A percentile compares a stretch with the other conserved stretches of the same genome.
Conservation (phyloP, 2,329 filamentous ascomycete genomes). For the Botryosphaeria dothidea region DNA sequence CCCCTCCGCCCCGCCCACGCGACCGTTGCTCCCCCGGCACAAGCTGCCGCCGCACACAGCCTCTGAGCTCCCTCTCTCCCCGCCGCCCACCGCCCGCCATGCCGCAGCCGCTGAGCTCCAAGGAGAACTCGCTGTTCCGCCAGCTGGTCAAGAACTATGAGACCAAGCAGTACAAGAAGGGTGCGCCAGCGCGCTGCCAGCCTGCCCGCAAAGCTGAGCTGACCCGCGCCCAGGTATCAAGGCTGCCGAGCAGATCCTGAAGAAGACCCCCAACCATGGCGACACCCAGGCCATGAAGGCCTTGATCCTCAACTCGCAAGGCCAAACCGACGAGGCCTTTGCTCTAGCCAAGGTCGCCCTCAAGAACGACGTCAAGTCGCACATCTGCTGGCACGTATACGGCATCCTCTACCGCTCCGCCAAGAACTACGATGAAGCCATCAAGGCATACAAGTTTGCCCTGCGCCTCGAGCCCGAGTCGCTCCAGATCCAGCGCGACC, state of each 20-base stretch:
- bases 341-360: slow-evolving; percentile 87
- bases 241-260: slow-evolving; percentile 92
- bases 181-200: slow-evolving; percentile 37
- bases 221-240: slow-evolving; percentile 68
- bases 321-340: slow-evolving; percentile 93
- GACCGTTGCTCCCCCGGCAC: neutral
- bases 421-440: slow-evolving; percentile 98
- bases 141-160: slow-evolving; percentile 96
- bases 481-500: slow-evolving; percentile 87
- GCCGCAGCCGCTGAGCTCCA: slow-evolving; percentile 75
- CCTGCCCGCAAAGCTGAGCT: slow-evolving; percentile 13
- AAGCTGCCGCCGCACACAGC: neutral
- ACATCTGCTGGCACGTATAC: slow-evolving; percentile 99
- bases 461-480: slow-evolving; percentile 92
- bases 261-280: slow-evolving; percentile 92
- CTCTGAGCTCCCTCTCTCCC: neutral
- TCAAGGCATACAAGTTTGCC: slow-evolving; percentile 98
- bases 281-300: slow-evolving; percentile 99
- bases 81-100: slow-evolving; percentile 42
- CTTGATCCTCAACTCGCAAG: slow-evolving; percentile 88
- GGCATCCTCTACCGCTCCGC: slow-evolving; percentile 87
- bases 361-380: slow-evolving; percentile 96
- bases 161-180: slow-evolving; percentile 96
- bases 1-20: neutral
- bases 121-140: slow-evolving; percentile 92